These are phyloP conservation scores for Westerdykella ornata DNA, from an alignment of 2,329 filamentous ascomycete species.

Conservation along the genomic window DNA sequence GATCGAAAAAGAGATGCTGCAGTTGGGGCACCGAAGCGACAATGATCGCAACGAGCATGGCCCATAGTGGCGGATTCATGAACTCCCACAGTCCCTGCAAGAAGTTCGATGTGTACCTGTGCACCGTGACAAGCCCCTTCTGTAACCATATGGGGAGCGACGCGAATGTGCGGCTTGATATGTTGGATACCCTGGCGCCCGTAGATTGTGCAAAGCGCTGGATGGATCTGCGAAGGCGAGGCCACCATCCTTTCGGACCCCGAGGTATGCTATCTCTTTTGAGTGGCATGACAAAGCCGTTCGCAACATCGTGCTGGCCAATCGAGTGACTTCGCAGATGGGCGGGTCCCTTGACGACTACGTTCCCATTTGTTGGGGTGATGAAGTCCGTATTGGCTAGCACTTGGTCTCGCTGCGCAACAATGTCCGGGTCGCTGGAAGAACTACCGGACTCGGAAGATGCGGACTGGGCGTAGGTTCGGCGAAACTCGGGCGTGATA, in stretches of 20 bases:
- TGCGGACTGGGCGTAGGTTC: conserved; percentile 17
- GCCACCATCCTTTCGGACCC: conserved; percentile 31
- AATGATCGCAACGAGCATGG: conserved; percentile 85
- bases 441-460: conserved; percentile 19
- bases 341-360: conserved; percentile 34
- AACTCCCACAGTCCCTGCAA: conserved; percentile 73
- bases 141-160: conserved; percentile 50
- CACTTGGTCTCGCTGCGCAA: conserved; percentile 26
- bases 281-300: conserved; percentile 48
- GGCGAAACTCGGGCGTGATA: conserved; percentile 38
- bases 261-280: conserved; percentile 20
- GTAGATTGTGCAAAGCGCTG: conserved; percentile 18
- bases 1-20: conserved; percentile 78
- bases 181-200: conserved; percentile 23
- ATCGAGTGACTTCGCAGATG: conserved; percentile 35
- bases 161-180: conserved; percentile 40
- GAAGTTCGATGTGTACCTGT: conserved; percentile 45
- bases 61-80: conserved; percentile 98
- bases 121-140: conserved; percentile 41
- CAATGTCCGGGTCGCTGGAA: conserved; percentile 26
- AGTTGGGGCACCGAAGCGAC: conserved; percentile 81
- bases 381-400: conserved; percentile 27
- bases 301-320: conserved; percentile 27
- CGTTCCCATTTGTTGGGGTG: conserved; percentile 47
- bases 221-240: conserved; percentile 21